Evolutionary conservation across 306 rosid genomes (phyloP), one percentile per base, ranked within the genome.

Genomic region (Trifolium repens): DNA sequence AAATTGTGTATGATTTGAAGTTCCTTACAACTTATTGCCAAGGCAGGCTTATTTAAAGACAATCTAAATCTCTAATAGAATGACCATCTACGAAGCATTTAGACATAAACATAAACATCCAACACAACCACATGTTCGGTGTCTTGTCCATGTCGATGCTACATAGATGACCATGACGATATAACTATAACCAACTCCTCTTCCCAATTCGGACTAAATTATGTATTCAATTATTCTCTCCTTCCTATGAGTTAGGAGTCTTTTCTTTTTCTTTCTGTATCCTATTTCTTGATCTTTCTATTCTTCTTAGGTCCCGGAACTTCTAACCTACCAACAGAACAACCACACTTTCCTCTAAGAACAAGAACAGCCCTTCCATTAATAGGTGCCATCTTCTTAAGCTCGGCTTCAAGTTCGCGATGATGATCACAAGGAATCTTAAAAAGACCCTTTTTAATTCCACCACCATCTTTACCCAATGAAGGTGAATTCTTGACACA

Each of bases 291-390:
- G 87, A 82, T 85, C 90, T 86, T 91, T 69, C 87, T 78, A 17
- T 63, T 74, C 91, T 78, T 94, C 90, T 80, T 85, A 1, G 90
- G 86, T 35, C 94, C 97, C 0, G 97, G 94, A 83, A 94, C 98
- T 80, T 94, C 97, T 85, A 94, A 86, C 77, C 96, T 91, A 71
- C 98, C 98, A 83, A 91, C 89, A 79, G 96, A 94, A 84, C 97
- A 94, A 13, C 98, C 98, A 78, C 98, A 94, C 87, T 85, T 89
- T 16, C 88, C 93, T 75, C 93, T 86, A 78, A 94, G 92, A 47
- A 91, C 64, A 59, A 94, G 89, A 53, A 94, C 96, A 8, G 94
- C 96, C 71, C 96, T 84, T 64, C 97, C 98, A 78, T 94, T 94
- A 17, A 81, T 80, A 6, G 98, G 98, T 7, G 98, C 97, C 93